Percentiles rank a stretch among this genome's conserved stretches.
Evolutionary conservation across 2,329 filamentous ascomycete genomes (phyloP).

Genomic region (Calonectria pauciramosa): DNA sequence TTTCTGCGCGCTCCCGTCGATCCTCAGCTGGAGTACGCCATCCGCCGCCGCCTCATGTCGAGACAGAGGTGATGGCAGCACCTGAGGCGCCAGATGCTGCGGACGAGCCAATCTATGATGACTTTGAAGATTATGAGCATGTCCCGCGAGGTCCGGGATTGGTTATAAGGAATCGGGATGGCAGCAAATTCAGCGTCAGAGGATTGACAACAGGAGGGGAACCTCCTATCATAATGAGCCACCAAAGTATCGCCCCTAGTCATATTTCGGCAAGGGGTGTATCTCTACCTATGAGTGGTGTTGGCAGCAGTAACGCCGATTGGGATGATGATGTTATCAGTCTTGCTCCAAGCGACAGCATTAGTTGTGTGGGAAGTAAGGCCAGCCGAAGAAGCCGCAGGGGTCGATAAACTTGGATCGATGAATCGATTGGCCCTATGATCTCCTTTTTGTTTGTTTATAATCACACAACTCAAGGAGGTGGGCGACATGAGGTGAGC

Average conservation of each 20-base stretch:
- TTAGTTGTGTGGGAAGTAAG: conserved; percentile 69
- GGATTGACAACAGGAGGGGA: conserved; percentile 34
- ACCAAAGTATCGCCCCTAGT: conserved; percentile 41
- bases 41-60: conserved; percentile 42
- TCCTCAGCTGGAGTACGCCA: conserved; percentile 40
- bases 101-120: conserved; percentile 13
- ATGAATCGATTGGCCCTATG: not conserved
- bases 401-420: conserved; percentile 33
- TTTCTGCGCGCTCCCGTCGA: conserved; percentile 55
- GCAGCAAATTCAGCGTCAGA: conserved; percentile 43
- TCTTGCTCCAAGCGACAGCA: conserved; percentile 72
- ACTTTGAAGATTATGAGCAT: conserved; percentile 12
- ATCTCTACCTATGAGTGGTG: conserved; percentile 57
- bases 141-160: conserved; percentile 31
- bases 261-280: conserved; percentile 51
- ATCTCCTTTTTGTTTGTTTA: not conserved
- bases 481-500: not conserved
- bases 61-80: conserved; percentile 45
- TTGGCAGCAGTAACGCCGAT: conserved; percentile 56
- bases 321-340: conserved; percentile 66
- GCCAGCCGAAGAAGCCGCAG: conserved; percentile 44
- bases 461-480: not conserved
- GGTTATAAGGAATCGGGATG: conserved; percentile 49
- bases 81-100: conserved; percentile 37
- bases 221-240: conserved; percentile 36